Conservation (phyloP, 257 asterid genomes). For the Linaria vulgaris region DNA sequence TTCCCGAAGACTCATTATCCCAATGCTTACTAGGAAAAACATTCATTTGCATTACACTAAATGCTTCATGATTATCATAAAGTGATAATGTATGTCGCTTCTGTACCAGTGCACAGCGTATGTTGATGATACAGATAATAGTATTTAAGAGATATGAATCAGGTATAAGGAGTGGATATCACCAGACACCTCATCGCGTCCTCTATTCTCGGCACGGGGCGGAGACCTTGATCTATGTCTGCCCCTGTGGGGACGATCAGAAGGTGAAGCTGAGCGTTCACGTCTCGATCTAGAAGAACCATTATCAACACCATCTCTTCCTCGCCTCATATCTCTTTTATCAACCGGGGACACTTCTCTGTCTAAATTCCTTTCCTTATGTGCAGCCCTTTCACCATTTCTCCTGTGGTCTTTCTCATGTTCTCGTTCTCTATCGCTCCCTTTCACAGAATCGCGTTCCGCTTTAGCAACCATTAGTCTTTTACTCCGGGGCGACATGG, state of each 20-base stretch:
- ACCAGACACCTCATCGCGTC: slow-evolving; percentile 87
- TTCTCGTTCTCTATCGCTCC: slow-evolving; percentile 48
- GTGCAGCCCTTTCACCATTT: slow-evolving; percentile 42
- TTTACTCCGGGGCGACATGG: slow-evolving; percentile 75
- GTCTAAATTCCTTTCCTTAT: slow-evolving; percentile 48
- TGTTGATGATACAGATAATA: slow-evolving; percentile 15
- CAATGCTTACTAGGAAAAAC: slow-evolving; percentile 12
- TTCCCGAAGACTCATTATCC: not conserved
- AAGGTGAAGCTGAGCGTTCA: slow-evolving; percentile 56
- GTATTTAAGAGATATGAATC: slow-evolving; percentile 16
- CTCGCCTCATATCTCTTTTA: slow-evolving; percentile 52
- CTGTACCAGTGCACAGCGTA: not conserved
- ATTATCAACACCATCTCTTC: slow-evolving; percentile 52
- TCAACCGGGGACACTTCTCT: slow-evolving; percentile 42
- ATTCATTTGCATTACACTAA: not conserved
- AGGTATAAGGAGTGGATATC: slow-evolving; percentile 51
- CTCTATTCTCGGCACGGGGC: slow-evolving; percentile 47
- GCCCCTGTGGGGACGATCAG: slow-evolving; percentile 52
- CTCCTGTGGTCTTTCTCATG: slow-evolving; percentile 45
- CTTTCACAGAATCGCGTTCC: slow-evolving; percentile 51
- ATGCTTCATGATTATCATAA: not conserved
- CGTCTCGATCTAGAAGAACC: slow-evolving; percentile 54
- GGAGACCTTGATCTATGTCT: slow-evolving; percentile 78
- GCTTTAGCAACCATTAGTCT: slow-evolving; percentile 62
- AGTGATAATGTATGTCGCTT: slow-evolving; percentile 12